Conservation (phyloP, 805 yeast genomes). For the Candida dendrica region DNA sequence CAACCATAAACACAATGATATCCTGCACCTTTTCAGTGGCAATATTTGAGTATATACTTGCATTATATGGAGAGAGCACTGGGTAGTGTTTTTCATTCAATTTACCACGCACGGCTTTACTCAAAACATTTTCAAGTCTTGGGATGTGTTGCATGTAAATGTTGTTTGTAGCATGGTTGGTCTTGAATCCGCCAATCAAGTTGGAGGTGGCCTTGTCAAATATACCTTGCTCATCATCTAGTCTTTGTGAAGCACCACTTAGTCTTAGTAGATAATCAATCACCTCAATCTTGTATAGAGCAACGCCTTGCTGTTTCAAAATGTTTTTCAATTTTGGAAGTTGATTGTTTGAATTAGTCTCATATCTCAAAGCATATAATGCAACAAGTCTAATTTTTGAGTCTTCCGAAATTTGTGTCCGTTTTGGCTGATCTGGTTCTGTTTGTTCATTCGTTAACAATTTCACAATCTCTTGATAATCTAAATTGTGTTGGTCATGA, state of each 20-base stretch:
- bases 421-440: slow-evolving; percentile 17
- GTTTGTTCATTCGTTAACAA: slow-evolving; percentile 34
- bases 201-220: slow-evolving; percentile 22
- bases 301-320: slow-evolving; percentile 28
- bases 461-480: slow-evolving; percentile 48
- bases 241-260: slow-evolving; percentile 37
- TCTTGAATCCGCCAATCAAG: slow-evolving; percentile 26
- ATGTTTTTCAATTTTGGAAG: slow-evolving; percentile 29
- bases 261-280: slow-evolving; percentile 35
- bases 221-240: slow-evolving; percentile 25
- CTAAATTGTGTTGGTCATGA: slow-evolving; percentile 47
- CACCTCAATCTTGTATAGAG: slow-evolving; percentile 14
- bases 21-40: slow-evolving; percentile 44
- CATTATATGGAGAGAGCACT: slow-evolving; percentile 28
- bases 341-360: slow-evolving; percentile 40
- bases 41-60: slow-evolving; percentile 12
- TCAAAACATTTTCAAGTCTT: slow-evolving; percentile 39
- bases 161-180: slow-evolving; percentile 44
- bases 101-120: slow-evolving; percentile 28
- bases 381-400: slow-evolving; percentile 68
- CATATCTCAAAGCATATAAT: slow-evolving; percentile 69
- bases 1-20: slow-evolving; percentile 66
- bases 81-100: slow-evolving; percentile 32
- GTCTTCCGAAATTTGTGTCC: slow-evolving; percentile 37
- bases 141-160: slow-evolving; percentile 92